Evolutionary conservation across 2,329 filamentous ascomycete species (phyloP).

Genomic region (Dactylonectria macrodidyma): DNA sequence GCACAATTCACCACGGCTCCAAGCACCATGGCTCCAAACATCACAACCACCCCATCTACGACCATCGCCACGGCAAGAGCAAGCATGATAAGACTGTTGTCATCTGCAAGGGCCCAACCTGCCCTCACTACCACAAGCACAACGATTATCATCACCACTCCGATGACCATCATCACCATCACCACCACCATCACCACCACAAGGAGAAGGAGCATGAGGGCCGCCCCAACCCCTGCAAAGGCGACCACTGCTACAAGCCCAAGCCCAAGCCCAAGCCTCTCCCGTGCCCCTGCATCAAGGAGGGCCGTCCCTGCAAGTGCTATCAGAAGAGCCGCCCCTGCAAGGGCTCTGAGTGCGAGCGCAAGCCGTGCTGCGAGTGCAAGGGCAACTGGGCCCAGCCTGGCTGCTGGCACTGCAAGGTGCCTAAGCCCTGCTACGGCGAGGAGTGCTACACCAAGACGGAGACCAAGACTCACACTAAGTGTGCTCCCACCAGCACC

Average conservation of each 20-base stretch:
- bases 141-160: slow-evolving; percentile 27
- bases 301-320: slow-evolving; percentile 20
- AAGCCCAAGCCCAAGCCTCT: slow-evolving; percentile 33
- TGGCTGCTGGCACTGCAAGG: slow-evolving; percentile 52
- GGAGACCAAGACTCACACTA: slow-evolving; percentile 21
- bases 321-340: slow-evolving; percentile 23
- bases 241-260: slow-evolving; percentile 14
- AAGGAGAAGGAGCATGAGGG: neutral
- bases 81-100: neutral
- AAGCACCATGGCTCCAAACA: neutral
- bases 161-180: slow-evolving; percentile 36
- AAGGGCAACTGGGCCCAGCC: slow-evolving; percentile 47
- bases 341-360: slow-evolving; percentile 40
- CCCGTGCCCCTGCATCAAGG: slow-evolving; percentile 27
- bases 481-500: neutral
- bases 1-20: neutral
- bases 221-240: slow-evolving; percentile 27
- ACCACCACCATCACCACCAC: slow-evolving; percentile 31
- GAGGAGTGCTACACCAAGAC: slow-evolving; percentile 31
- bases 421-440: slow-evolving; percentile 36
- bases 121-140: slow-evolving; percentile 14
- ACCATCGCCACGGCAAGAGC: neutral
- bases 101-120: slow-evolving; percentile 12
- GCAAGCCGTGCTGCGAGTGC: slow-evolving; percentile 48
- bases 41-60: neutral